Percentiles rank a stretch among this genome's conserved stretches.
Evolutionary conservation across 371 early-diverging fungal species (phyloP).

Genomic region (Mucor sp.): DNA sequence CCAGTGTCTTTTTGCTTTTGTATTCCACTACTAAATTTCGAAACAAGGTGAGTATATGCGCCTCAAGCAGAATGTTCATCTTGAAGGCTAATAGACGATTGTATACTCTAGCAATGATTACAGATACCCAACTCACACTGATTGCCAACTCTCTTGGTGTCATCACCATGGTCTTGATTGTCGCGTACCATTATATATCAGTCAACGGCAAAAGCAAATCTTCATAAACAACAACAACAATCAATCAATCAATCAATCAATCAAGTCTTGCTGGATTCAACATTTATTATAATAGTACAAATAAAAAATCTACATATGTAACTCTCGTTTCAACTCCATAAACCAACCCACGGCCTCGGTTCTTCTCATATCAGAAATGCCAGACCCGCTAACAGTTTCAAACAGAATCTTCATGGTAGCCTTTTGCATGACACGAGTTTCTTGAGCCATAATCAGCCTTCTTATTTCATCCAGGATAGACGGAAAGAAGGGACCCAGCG

Average conservation of each 20-base stretch:
- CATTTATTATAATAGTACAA: background rate
- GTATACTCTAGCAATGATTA: conserved; percentile 35
- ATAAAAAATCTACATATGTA: conserved; percentile 9
- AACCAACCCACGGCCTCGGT: conserved; percentile 55
- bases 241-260: background rate
- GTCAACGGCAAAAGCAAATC: conserved; percentile 41
- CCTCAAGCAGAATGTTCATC: background rate
- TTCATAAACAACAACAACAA: conserved; percentile 1
- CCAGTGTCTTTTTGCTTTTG: background rate
- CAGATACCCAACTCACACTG: conserved; percentile 56
- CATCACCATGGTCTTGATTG: conserved; percentile 59
- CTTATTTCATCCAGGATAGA: conserved; percentile 28
- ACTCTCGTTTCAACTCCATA: conserved; percentile 38
- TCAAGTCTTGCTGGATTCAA: no score
- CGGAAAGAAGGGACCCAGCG: conserved; percentile 51
- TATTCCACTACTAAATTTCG: background rate
- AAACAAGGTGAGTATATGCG: background rate
- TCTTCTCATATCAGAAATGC: conserved; percentile 53
- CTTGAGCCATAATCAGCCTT: conserved; percentile 23
- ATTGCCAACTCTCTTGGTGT: conserved; percentile 63
- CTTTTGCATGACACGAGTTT: conserved; percentile 25
- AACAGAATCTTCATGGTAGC: conserved; percentile 46
- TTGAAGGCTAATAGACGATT: background rate
- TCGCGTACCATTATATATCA: conserved; percentile 58
- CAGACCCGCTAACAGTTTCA: conserved; percentile 52